Evolutionary conservation across 2,329 filamentous ascomycete species (phyloP), one percentile per base, ranked within the genome.

Genomic region (Dothistroma pini): DNA sequence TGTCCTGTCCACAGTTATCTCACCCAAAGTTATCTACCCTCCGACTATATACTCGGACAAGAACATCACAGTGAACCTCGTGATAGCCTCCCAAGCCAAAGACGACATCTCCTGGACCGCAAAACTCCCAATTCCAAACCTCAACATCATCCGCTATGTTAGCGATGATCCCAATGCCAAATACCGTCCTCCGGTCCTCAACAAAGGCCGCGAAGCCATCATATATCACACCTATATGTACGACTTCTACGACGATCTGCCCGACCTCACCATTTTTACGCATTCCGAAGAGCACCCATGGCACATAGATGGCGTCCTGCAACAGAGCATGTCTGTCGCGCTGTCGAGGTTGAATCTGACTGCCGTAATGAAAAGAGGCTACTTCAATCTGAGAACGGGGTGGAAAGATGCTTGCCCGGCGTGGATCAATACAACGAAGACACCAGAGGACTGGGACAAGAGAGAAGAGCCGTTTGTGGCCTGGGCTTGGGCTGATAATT

Each of bases 171-270:
- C 50, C 8, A 57, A 48, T 5, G 65, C 64, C 2, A 4, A 58
- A 31, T 67, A 62, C 54, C 64, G 57, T 21, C 66, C 66, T 2
- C 51, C 57, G 1, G 22, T 57, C 7, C 12, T 53, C 5, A 44
- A 61, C 54, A 67, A 67, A 57, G 66, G 63, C 12, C 57, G 63
- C 12, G 66, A 68, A 56, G 65, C 66, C 2, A 35, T 68, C 11
- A 68, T 68, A 58, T 67, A 67, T 31, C 57, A 67, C n/a, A 67
- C 66, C 5, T 68, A 67, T 32, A 38, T 68, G 2, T 51, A 62
- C 61, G 63, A 68, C 41, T 64, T 63, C 56, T 66, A 68, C 61
- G 58, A 68, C 47, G 12, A 54, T 10, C 59, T 68, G 4, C 57
- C 63, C 1, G 64, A 68, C 35, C 48, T 68, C 22, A 63, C 49